phyloP scores from a whole-genome alignment of 2,329 filamentous ascomycete genomes.

The Cladobotryum mycophilum region DNA sequence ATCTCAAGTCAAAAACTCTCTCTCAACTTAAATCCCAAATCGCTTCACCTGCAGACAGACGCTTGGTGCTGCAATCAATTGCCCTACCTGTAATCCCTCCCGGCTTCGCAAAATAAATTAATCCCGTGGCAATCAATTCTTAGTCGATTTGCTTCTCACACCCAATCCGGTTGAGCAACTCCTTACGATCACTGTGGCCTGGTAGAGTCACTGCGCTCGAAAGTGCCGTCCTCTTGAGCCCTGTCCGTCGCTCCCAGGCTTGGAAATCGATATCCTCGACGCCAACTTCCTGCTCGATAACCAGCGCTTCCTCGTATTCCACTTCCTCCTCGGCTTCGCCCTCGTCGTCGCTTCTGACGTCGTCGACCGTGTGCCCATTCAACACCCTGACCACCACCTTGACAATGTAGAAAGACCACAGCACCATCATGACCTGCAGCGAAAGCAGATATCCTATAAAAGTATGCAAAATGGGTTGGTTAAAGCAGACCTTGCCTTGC shows the following conservation, averaged over 20 bases:
- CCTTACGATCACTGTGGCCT: slow-evolving; percentile 70
- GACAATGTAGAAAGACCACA: slow-evolving; percentile 88
- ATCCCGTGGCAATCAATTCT: neutral
- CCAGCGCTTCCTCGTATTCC: slow-evolving; percentile 47
- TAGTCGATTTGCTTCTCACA: slow-evolving; percentile 59
- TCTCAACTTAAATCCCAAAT: too few relatives aligned
- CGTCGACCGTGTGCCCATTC: slow-evolving; percentile 70
- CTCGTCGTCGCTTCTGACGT: slow-evolving; percentile 82
- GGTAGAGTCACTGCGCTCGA: slow-evolving; percentile 55
- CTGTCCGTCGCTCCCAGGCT: slow-evolving; percentile 50
- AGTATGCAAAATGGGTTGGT: slow-evolving; percentile 62
- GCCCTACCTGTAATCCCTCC: neutral
- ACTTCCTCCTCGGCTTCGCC: slow-evolving; percentile 60
- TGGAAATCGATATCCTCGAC: slow-evolving; percentile 63
- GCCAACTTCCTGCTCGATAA: slow-evolving; percentile 66
- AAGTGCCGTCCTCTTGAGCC: slow-evolving; percentile 44
- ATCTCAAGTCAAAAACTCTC: too few relatives aligned
- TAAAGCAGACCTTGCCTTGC: slow-evolving; percentile 74
- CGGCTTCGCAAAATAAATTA: neutral
- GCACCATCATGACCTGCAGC: slow-evolving; percentile 71
- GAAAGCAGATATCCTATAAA: slow-evolving; percentile 73
- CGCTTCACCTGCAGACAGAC: neutral
- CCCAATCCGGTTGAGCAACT: slow-evolving; percentile 71
- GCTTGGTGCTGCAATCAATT: neutral
- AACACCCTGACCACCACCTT: slow-evolving; percentile 75